Percentiles rank a stretch among this genome's conserved stretches.
phyloP scores from a whole-genome alignment of 228 moss, liverwort and hornwort genomes.

The Sphagnum fallax region DNA sequence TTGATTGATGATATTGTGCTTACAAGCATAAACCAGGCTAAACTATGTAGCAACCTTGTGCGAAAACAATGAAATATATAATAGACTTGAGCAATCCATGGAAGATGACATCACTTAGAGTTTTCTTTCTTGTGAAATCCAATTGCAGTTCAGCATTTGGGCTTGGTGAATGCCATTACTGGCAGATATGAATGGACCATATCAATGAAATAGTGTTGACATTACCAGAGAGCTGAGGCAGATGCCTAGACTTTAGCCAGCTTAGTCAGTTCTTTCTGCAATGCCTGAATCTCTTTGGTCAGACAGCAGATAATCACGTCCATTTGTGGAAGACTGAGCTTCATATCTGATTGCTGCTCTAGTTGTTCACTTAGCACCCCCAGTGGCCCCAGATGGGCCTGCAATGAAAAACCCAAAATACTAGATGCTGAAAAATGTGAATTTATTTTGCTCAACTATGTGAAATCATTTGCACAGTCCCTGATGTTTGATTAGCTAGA shows the following conservation, averaged over 20 bases:
- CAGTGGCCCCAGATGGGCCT: neutral
- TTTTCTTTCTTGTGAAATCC: too few species aligned
- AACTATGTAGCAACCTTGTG: too few species aligned
- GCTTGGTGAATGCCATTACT: too few species aligned
- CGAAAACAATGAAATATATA: too few species aligned
- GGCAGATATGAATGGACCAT: too few species aligned
- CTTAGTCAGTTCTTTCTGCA: slow-evolving; percentile 7
- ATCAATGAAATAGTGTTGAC: too few species aligned
- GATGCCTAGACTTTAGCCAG: neutral
- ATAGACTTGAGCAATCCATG: too few species aligned
- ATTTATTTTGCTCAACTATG: neutral
- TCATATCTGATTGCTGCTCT: slow-evolving; percentile 7
- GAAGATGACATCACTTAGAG: too few species aligned
- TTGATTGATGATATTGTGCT: too few species aligned
- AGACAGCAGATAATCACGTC: slow-evolving; percentile 9
- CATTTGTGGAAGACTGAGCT: slow-evolving; percentile 1
- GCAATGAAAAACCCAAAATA: neutral
- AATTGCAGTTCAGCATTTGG: too few species aligned
- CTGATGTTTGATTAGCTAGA: neutral
- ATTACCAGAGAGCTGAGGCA: too few species aligned
- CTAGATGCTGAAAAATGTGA: neutral
- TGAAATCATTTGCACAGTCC: neutral
- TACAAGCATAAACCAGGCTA: too few species aligned
- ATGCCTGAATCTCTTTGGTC: slow-evolving; percentile 5
- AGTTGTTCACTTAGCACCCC: slow-evolving; percentile 4